A percentile compares a stretch with the other conserved stretches of the same genome.
Evolutionary conservation across 1,284 basidiomycete species (phyloP).

Genomic region (Apiotrichum montevideense): DNA sequence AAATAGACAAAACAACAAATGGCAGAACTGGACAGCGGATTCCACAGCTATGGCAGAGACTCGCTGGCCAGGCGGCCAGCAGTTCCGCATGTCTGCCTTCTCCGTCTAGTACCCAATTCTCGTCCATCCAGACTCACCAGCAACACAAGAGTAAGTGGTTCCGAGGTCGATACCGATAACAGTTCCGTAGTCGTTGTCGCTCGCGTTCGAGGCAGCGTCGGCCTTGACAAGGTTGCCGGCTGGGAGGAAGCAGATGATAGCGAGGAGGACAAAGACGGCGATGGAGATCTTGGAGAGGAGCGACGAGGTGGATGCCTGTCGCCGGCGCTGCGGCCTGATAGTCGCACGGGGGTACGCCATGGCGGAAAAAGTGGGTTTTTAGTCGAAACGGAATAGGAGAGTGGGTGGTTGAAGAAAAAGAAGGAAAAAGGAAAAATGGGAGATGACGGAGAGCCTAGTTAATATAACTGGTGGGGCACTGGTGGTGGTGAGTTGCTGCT

Average conservation of each 20-base stretch:
- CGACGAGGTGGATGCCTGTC: slow-evolving; percentile 16
- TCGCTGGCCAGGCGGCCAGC: too few species aligned
- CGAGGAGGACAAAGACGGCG: slow-evolving; percentile 43
- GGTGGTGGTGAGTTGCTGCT: background rate
- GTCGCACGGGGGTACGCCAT: slow-evolving; percentile 17
- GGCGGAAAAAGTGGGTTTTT: slow-evolving; percentile 13
- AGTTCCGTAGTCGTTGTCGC: slow-evolving; percentile 66
- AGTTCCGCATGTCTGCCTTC: background rate
- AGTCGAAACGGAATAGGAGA: background rate
- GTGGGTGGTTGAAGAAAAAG: background rate
- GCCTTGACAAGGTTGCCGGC: slow-evolving; percentile 35
- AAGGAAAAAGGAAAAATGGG: background rate
- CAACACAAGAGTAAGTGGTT: slow-evolving; percentile 57
- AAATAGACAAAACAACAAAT: too few species aligned
- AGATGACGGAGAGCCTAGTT: background rate
- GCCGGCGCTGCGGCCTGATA: slow-evolving; percentile 12
- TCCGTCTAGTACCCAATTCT: background rate
- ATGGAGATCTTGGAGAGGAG: slow-evolving; percentile 41
- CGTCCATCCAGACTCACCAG: slow-evolving; percentile 36
- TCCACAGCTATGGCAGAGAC: too few species aligned
- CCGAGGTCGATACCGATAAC: slow-evolving; percentile 73
- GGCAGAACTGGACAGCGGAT: slow-evolving; percentile 31
- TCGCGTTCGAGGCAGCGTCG: slow-evolving; percentile 47
- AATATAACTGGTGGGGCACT: background rate
- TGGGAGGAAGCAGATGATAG: slow-evolving; percentile 46